Percentiles rank a stretch among this genome's conserved stretches.
Evolutionary conservation across 2,329 filamentous ascomycete species (phyloP).

Genomic region (Aureobasidium zeae): DNA sequence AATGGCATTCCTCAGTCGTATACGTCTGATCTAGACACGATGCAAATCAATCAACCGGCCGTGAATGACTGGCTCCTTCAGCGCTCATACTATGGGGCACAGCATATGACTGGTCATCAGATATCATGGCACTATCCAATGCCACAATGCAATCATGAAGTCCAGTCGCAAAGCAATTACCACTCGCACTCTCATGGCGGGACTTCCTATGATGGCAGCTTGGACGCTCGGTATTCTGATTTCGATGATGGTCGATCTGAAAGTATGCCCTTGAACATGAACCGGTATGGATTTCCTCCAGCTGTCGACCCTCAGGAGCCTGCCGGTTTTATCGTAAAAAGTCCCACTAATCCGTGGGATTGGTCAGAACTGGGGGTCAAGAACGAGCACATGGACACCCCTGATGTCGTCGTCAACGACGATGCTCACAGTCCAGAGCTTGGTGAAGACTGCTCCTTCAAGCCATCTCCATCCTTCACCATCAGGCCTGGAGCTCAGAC

Average conservation of each 20-base stretch:
- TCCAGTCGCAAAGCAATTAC: background rate
- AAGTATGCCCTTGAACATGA: background rate
- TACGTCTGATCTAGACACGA: background rate
- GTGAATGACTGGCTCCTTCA: conserved; percentile 1
- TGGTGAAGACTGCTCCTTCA: background rate
- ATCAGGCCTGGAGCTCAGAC: background rate
- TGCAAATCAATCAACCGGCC: background rate
- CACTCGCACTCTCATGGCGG: background rate
- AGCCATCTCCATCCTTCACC: background rate
- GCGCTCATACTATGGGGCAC: conserved; percentile 1
- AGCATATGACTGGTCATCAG: background rate
- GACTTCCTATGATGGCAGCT: background rate
- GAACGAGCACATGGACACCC: background rate
- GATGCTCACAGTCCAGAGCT: background rate
- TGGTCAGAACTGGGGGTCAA: background rate
- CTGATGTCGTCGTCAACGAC: background rate
- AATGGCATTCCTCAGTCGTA: background rate
- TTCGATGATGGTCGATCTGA: background rate
- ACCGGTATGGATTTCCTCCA: background rate
- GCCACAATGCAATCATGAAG: background rate
- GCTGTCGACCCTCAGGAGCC: background rate
- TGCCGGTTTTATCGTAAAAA: background rate
- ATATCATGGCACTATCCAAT: background rate
- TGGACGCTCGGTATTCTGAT: background rate
- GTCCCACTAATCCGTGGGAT: background rate